Conservation (phyloP, 139 green algal genomes). For the Chlamydomonas incerta region DNA sequence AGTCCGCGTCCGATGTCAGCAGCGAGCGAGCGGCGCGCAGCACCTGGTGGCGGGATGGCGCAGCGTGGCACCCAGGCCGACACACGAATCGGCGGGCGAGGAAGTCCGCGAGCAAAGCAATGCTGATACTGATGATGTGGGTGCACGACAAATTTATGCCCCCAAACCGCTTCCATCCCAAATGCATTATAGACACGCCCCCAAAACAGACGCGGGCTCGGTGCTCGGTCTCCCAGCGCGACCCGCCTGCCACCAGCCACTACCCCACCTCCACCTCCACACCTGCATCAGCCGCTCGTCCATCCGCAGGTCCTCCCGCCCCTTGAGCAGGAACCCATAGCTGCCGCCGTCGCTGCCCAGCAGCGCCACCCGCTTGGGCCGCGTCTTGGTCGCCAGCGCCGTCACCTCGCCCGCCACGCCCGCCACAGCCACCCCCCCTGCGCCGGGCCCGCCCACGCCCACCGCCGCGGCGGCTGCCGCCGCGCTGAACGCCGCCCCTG, state of each 20-base stretch:
- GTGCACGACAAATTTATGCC: too few relatives aligned
- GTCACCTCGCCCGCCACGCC: conserved; percentile 53
- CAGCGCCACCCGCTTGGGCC: conserved; percentile 86
- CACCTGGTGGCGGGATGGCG: conserved; percentile 56
- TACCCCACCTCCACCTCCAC: too few relatives aligned
- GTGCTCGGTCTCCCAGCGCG: too few relatives aligned
- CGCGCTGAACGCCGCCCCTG: too few relatives aligned
- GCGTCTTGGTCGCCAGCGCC: conserved; percentile 89
- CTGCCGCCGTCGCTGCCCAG: conserved; percentile 77
- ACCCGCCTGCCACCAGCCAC: too few relatives aligned
- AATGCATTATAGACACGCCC: too few relatives aligned
- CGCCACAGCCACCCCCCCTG: conserved; percentile 55
- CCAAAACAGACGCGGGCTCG: too few relatives aligned
- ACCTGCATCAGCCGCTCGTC: conserved; percentile 90
- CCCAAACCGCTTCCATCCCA: too few relatives aligned
- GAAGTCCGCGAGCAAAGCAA: too few relatives aligned
- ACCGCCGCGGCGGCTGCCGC: background rate
- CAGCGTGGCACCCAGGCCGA: background rate
- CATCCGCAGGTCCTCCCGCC: conserved; percentile 88
- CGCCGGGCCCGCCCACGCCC: background rate
- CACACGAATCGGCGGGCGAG: too few relatives aligned
- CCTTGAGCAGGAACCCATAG: conserved; percentile 90
- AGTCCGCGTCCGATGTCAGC: conserved; percentile 53
- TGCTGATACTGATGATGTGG: too few relatives aligned
- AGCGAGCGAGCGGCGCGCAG: conserved; percentile 61